Evolutionary conservation across 129 eudicot species (phyloP), one percentile per base, ranked within the genome.

Genomic region (Flaveria robusta): DNA sequence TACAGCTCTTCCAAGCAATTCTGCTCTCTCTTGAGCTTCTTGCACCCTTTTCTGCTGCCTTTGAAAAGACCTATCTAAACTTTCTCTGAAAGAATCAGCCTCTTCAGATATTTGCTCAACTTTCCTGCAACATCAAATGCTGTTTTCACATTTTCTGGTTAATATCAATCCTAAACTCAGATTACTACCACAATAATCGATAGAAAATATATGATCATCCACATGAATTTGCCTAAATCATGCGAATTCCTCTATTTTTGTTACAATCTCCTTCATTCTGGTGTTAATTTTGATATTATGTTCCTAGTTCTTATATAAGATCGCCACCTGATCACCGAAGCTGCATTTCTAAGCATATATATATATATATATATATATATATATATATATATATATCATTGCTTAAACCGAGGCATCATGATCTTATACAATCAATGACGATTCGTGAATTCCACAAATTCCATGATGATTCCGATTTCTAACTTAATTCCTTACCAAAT

Each of bases 1-100:
- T 88, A 94, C 97, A 67, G 92, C 87, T 91, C 97, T 89, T 72
- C 98, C 98, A 79, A 94, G 87, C 83, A 94, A 84, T 62, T 89
- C 97, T 49, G 91, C 90, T 67, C 98, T 88, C 85, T 94, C 98
- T 79, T 79, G 94, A 58, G 87, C 91, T 87, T 94, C 98, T 81
- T 87, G 96, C 75, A 67, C 81, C 74, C 93, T 88, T 74, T 78
- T 84, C 76, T 91, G 97, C 75, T 89, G 86, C 79, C 92, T 80
- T 64, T 81, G 80, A 43, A 85, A 54, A 77, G 87, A 91, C 68
- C 84, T 86, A 80, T 94, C 98, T 50, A 94, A 75, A 84, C 97
- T 87, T 26, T 87, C 93, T 89, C 90, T 85, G 80, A 91, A 83
- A 2, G 98, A 94, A 70, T 84, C 96, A 24, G 92, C 93, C 87